phyloP scores from a whole-genome alignment of 2,329 filamentous ascomycete species.

The Ophioceras dolichostomum region DNA sequence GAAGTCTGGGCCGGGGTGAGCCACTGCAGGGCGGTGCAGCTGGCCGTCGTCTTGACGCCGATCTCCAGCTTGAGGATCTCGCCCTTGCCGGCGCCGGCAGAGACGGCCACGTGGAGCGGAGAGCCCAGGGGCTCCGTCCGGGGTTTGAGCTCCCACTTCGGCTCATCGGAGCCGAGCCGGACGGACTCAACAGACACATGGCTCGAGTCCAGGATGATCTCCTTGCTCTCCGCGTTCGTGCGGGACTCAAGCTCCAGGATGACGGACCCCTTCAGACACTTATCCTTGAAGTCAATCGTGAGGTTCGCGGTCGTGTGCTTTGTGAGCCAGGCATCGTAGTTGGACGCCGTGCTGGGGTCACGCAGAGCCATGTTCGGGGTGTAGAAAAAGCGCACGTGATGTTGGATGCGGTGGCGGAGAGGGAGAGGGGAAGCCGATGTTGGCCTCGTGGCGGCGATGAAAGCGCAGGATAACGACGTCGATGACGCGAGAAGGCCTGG shows the following conservation, averaged over 20 bases:
- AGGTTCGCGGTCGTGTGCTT: constrained; percentile 74
- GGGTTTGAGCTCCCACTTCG: constrained; percentile 57
- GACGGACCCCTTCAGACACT: constrained; percentile 66
- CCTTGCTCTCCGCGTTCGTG: constrained; percentile 58
- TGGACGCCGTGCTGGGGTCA: constrained; percentile 84
- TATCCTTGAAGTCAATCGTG: constrained; percentile 71
- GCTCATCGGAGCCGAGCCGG: constrained; percentile 51
- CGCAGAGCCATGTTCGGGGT: constrained; percentile 29
- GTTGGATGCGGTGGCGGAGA: too few species aligned
- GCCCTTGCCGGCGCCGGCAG: constrained; percentile 40
- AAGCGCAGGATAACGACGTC: too few species aligned
- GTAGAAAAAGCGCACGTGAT: constrained; percentile 10
- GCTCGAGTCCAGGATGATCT: constrained; percentile 83
- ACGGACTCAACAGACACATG: constrained; percentile 63
- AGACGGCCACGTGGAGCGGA: constrained; percentile 54
- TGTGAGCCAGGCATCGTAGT: constrained; percentile 81
- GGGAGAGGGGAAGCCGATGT: too few species aligned
- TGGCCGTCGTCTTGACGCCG: constrained; percentile 65
- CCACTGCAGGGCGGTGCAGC: constrained; percentile 93
- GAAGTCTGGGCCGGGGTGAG: constrained; percentile 85
- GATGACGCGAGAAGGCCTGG: too few species aligned
- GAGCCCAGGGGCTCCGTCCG: constrained; percentile 63
- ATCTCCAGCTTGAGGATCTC: constrained; percentile 46
- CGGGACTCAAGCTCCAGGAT: constrained; percentile 64
- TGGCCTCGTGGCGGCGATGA: too few species aligned